A percentile compares a stretch with the other conserved stretches of the same genome.
Conservation (phyloP, 176 grass and related monocot species). For the Tillandsia leiboldiana region DNA sequence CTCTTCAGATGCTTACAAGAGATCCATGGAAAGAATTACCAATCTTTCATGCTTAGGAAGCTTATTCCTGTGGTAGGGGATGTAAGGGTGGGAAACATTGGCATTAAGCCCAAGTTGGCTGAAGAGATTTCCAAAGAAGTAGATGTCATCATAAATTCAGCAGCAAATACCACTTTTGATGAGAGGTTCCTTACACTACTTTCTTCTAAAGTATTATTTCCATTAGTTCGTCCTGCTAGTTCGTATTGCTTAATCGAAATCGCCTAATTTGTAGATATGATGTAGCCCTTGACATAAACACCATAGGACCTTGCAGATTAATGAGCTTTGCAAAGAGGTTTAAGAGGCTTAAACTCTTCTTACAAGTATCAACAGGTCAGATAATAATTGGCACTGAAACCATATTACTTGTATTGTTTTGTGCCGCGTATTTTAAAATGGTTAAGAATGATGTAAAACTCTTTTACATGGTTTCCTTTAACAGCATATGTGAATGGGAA, state of each 20-base stretch:
- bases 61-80: conserved; percentile 78
- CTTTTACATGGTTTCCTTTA: background rate
- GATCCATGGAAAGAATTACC: conserved; percentile 63
- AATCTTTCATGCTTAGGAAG: conserved; percentile 43
- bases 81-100: conserved; percentile 60
- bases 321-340: conserved; percentile 87
- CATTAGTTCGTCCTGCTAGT: background rate
- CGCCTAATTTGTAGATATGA: conserved; percentile 53
- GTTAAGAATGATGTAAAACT: background rate
- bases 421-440: background rate
- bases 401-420: background rate
- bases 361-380: conserved; percentile 93
- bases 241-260: conserved; percentile 3
- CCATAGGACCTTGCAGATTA: conserved; percentile 69
- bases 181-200: conserved; percentile 45
- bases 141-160: conserved; percentile 73
- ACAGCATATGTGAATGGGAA: conserved; percentile 92
- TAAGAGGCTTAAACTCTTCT: conserved; percentile 59
- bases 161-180: conserved; percentile 88
- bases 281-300: conserved; percentile 88
- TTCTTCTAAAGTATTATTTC: background rate
- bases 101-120: conserved; percentile 54
- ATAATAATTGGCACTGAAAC: background rate
- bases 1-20: conserved; percentile 60
- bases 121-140: conserved; percentile 49